These are phyloP conservation scores for Ligustrum vulgare DNA, from an alignment of 257 asterid species.

Conservation along the genomic window DNA sequence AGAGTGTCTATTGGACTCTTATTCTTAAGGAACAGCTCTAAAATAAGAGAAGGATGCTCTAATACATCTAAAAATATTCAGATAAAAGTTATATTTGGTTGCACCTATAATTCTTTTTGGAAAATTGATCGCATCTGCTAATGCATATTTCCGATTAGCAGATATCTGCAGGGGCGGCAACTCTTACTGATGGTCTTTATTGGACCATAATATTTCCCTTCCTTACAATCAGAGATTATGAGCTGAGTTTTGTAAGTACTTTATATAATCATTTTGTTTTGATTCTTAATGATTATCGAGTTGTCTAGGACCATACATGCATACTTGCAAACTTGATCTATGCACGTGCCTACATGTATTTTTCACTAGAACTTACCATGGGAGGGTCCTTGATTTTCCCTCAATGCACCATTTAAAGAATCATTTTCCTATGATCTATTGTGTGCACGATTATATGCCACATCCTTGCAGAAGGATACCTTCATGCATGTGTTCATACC, in stretches of 20 bases:
- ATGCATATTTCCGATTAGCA: slow-evolving; percentile 35
- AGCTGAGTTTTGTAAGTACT: slow-evolving; percentile 75
- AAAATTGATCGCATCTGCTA: slow-evolving; percentile 16
- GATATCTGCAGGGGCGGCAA: slow-evolving; percentile 93
- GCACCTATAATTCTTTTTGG: slow-evolving; percentile 5
- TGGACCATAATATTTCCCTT: slow-evolving; percentile 85
- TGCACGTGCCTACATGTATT: slow-evolving; percentile 1
- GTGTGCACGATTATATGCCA: neutral
- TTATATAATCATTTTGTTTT: slow-evolving; percentile 16
- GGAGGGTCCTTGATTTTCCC: neutral
- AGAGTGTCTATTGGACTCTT: too few species aligned
- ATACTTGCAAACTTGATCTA: neutral
- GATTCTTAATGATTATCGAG: slow-evolving; percentile 1
- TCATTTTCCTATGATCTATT: neutral
- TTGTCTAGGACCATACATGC: neutral
- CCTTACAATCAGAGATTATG: slow-evolving; percentile 67
- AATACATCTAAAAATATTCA: neutral
- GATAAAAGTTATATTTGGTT: slow-evolving; percentile 12
- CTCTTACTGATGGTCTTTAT: slow-evolving; percentile 74
- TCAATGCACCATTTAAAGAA: neutral
- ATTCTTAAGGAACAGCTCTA: too few species aligned
- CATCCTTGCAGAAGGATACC: too few species aligned
- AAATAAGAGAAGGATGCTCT: too few species aligned
- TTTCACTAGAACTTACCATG: neutral
- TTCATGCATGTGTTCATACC: neutral